Conservation (phyloP, 148 eudicot species). For the Camellia lanceoleosa region DNA sequence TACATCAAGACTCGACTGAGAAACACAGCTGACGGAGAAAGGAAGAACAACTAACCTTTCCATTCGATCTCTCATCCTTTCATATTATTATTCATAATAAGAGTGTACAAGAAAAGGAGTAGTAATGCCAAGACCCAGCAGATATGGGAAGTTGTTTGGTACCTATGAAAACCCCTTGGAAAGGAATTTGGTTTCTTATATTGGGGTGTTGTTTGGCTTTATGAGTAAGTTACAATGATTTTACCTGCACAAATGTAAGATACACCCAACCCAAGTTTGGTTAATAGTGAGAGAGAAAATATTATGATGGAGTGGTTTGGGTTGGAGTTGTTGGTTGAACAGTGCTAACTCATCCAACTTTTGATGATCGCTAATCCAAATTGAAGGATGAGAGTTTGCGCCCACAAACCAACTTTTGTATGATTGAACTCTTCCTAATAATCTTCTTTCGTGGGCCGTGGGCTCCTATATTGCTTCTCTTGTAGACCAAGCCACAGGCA, state of each 20-base stretch:
- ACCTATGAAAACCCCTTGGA: too few species aligned
- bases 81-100: background rate
- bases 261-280: slow-evolving; percentile 42
- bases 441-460: background rate
- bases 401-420: slow-evolving; percentile 18
- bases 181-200: background rate
- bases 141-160: slow-evolving; percentile 2
- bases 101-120: background rate
- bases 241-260: slow-evolving; percentile 31
- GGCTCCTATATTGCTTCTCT: background rate
- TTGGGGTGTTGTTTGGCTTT: slow-evolving; percentile 30
- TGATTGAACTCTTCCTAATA: background rate
- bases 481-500: background rate
- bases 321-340: slow-evolving; percentile 52
- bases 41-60: slow-evolving; percentile 51
- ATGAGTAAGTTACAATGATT: slow-evolving; percentile 43
- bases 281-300: slow-evolving; percentile 25
- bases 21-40: slow-evolving; percentile 54
- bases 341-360: slow-evolving; percentile 66
- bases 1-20: slow-evolving; percentile 45
- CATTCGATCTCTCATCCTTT: slow-evolving; percentile 43
- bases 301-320: slow-evolving; percentile 41
- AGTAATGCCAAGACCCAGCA: background rate
- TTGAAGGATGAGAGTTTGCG: slow-evolving; percentile 1
- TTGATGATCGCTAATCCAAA: slow-evolving; percentile 3